These are phyloP conservation scores for Cryptococcus deneoformans DNA, from an alignment of 1,284 basidiomycete species.

Conservation along the genomic window DNA sequence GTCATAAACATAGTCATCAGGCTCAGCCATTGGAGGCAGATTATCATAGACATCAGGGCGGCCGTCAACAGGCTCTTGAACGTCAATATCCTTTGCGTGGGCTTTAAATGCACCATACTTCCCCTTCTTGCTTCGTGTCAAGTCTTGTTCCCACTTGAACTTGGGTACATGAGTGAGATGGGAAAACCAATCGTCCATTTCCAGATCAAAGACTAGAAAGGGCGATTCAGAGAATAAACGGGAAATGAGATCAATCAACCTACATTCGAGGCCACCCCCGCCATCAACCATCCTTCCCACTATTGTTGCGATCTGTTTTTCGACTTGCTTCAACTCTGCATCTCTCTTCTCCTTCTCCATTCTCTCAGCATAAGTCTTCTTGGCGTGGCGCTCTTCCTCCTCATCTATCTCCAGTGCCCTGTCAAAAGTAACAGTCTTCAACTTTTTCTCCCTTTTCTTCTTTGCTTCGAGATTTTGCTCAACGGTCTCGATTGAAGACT, in stretches of 20 bases:
- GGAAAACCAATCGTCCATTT: slow-evolving; percentile 24
- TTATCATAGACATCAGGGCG: not conserved
- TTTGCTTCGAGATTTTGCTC: slow-evolving; percentile 7
- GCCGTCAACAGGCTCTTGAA: not conserved
- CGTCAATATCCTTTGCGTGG: not conserved
- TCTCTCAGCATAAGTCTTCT: slow-evolving; percentile 10
- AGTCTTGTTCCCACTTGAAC: slow-evolving; percentile 36
- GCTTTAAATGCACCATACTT: not conserved
- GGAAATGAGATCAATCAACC: slow-evolving; percentile 3
- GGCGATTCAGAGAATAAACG: not conserved
- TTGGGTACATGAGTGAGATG: slow-evolving; percentile 12
- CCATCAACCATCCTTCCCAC: slow-evolving; percentile 25
- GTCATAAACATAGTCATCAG: not conserved
- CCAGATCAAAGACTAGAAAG: slow-evolving; percentile 27
- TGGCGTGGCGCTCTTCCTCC: slow-evolving; percentile 13
- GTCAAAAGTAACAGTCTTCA: slow-evolving; percentile 16
- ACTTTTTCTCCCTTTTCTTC: slow-evolving; percentile 15
- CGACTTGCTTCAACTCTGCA: slow-evolving; percentile 6
- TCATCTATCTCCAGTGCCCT: slow-evolving; percentile 5
- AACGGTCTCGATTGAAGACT: not conserved
- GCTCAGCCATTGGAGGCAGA: not conserved
- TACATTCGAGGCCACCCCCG: slow-evolving; percentile 26
- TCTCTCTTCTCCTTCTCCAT: slow-evolving; percentile 17
- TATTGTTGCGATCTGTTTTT: slow-evolving; percentile 1
- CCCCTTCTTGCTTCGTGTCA: slow-evolving; percentile 12